These are phyloP conservation scores for Cajanus cajan DNA, from an alignment of 306 rosid genomes.

Conservation along the genomic window DNA sequence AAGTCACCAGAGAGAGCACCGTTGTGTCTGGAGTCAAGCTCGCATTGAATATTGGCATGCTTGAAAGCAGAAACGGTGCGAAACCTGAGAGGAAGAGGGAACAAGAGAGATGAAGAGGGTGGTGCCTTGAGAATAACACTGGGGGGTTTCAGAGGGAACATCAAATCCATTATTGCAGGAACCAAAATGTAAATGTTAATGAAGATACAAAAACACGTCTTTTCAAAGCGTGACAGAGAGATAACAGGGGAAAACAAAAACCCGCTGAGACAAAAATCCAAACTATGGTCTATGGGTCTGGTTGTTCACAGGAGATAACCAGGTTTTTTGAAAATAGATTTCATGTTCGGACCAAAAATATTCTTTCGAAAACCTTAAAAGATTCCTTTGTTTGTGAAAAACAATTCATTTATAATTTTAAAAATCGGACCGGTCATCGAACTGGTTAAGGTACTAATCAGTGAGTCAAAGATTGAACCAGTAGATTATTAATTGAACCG, in stretches of 20 bases:
- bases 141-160: conserved; percentile 33
- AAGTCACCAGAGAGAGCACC: conserved; percentile 75
- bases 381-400: too few species aligned
- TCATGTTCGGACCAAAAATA: too few species aligned
- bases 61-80: conserved; percentile 40
- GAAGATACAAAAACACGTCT: not conserved
- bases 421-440: too few species aligned
- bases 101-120: conserved; percentile 33
- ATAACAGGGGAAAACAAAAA: not conserved
- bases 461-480: too few species aligned
- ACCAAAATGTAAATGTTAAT: not conserved
- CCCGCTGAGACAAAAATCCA: not conserved
- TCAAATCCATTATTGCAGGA: conserved; percentile 40
- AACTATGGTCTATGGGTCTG: not conserved
- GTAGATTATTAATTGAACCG: too few species aligned
- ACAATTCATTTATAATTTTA: too few species aligned
- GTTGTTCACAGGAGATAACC: too few species aligned
- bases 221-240: not conserved
- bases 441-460: too few species aligned
- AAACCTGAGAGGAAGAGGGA: conserved; percentile 26
- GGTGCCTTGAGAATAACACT: conserved; percentile 35
- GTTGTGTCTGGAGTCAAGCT: conserved; percentile 66
- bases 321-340: too few species aligned
- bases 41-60: conserved; percentile 53
- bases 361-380: too few species aligned